phyloP scores from a whole-genome alignment of 148 eudicot species.

The Rhododendron henanense region DNA sequence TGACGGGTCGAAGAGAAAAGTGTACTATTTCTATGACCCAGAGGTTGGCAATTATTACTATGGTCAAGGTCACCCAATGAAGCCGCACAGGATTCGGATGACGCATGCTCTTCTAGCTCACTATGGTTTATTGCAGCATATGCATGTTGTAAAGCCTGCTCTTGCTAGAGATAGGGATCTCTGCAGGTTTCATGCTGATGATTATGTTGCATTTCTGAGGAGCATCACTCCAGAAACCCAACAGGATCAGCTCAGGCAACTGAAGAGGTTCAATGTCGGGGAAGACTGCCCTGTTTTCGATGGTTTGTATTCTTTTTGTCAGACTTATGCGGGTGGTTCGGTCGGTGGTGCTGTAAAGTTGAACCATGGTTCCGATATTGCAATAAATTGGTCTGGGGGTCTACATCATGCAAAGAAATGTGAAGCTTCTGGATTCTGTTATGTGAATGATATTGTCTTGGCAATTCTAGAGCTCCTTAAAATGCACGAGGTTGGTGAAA shows the following conservation, averaged over 20 bases:
- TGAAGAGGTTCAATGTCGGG: slow-evolving; percentile 71
- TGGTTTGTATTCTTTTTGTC: slow-evolving; percentile 61
- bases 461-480: slow-evolving; percentile 65
- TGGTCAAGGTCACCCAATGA: slow-evolving; percentile 75
- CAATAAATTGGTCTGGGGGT: slow-evolving; percentile 71
- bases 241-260: slow-evolving; percentile 55
- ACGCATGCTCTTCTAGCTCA: slow-evolving; percentile 59
- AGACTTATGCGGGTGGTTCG: slow-evolving; percentile 67
- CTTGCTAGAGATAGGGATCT: slow-evolving; percentile 54
- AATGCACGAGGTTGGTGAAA: slow-evolving; percentile 48
- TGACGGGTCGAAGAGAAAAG: slow-evolving; percentile 52
- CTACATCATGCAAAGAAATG: slow-evolving; percentile 70
- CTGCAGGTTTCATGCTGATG: slow-evolving; percentile 60
- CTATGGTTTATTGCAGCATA: slow-evolving; percentile 54
- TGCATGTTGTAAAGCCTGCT: slow-evolving; percentile 55
- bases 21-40: slow-evolving; percentile 54
- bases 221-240: slow-evolving; percentile 56
- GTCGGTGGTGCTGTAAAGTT: slow-evolving; percentile 62
- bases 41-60: slow-evolving; percentile 65
- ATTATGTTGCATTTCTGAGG: slow-evolving; percentile 55
- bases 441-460: slow-evolving; percentile 63
- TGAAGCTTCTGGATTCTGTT: slow-evolving; percentile 73
- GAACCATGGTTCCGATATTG: slow-evolving; percentile 59
- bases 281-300: slow-evolving; percentile 75
- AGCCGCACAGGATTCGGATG: slow-evolving; percentile 64